A percentile compares a stretch with the other conserved stretches of the same genome.
phyloP scores from a whole-genome alignment of 768 basidiomycete genomes.

The Podaxis sp. region DNA sequence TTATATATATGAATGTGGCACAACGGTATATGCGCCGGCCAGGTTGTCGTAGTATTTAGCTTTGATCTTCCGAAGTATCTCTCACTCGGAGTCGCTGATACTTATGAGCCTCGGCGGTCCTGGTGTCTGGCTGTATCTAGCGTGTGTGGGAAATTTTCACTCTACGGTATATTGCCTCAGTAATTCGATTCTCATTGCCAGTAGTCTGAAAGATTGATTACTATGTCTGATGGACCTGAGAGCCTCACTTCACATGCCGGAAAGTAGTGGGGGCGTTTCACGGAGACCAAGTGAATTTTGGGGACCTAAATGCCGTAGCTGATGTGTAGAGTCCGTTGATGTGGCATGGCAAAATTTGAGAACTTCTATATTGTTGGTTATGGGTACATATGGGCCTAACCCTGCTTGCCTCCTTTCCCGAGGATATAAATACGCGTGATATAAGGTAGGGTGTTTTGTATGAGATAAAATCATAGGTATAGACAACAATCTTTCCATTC shows the following conservation, averaged over 20 bases:
- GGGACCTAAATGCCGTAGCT: background rate
- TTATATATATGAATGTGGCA: background rate
- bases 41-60: background rate
- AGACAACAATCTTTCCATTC: background rate
- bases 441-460: background rate
- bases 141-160: background rate
- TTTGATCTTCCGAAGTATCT: background rate
- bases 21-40: background rate
- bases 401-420: background rate
- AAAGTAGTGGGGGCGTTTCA: background rate
- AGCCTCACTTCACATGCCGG: background rate
- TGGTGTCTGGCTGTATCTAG: background rate
- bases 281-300: background rate
- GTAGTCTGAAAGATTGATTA: background rate
- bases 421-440: background rate
- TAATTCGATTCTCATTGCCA: background rate
- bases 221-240: background rate
- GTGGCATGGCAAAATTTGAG: background rate
- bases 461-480: background rate
- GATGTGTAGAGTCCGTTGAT: background rate
- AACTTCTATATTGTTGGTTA: background rate
- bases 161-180: no score
- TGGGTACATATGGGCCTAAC: background rate
- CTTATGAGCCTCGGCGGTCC: background rate
- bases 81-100: background rate